Evolutionary conservation across 2,329 filamentous ascomycete species (phyloP), one percentile per base, ranked within the genome.

Genomic region (Paradendryphiella salina): DNA sequence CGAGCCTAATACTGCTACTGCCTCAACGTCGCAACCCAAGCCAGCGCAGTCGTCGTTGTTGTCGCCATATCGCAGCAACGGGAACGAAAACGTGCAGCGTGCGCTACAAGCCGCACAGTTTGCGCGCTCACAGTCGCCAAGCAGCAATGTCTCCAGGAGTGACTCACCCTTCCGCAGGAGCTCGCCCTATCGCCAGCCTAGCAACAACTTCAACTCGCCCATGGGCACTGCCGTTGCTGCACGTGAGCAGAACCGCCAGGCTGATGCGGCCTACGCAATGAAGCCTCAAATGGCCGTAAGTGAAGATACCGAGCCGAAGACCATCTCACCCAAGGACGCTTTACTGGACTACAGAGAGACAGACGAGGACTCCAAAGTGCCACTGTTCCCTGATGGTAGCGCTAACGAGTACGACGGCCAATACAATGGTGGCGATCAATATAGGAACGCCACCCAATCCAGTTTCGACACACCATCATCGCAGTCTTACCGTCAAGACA

Each of bases 261-360:
- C 82, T 34, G 85, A 86, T 51, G 80, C 80, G 57, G 66, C 69
- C 53, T 74, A 77, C 56, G 72, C 73, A 9, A 71, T 74, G 54
- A 73, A 74, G 56, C 60, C 73, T 21, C 71, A 71, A 40, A 67
- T 74, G 59, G 67, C 71, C 39, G 67, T 72, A 40, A 63, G 56
- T 44, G 70, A 80, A 18, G 71, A 75, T 53, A 64, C 76, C 35
- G 61, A 74, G n/a, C 80, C 84, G 1, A 89, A 90, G 73, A 96
- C 93, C 0, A 96, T 99, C 38, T 97, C 93, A 1, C 94, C 93
- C 18, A 95, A 96, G 75, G 93, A 97, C 65, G 89, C 92, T 1
- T 76, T 96, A 52, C 76, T 96, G 41, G 92, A 96, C 53, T 96
- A 92, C 69, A 83, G 87, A 54, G 90, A 94, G 32, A 74, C 79